Evolutionary conservation across 225 moss, liverwort and hornwort species (phyloP), one percentile per base, ranked within the genome.

Genomic region (Marchantia paleacea): DNA sequence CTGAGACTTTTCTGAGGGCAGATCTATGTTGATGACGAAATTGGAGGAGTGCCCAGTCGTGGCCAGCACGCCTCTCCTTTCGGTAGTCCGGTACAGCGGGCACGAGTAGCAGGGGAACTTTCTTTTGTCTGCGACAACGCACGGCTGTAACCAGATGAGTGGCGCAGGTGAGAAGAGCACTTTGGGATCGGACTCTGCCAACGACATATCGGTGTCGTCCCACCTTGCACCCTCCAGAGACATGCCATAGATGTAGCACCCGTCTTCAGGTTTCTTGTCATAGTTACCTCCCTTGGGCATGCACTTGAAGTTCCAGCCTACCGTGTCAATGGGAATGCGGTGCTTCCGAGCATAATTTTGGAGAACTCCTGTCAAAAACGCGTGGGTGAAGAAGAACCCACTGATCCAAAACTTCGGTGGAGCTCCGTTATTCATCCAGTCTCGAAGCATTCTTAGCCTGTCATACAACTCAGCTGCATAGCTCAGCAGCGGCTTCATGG

Each of bases 1-100:
- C 55, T 82, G 76, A 2, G 86, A 81, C 72, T 86, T 81, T 64
- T 92, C 82, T 1, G 87, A 86, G 0, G 89, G 90, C 16, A 90
- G 69, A 66, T 90, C 92, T 11, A 92, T 75, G 54, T 90, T 87
- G 84, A 85, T 87, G 57, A 90, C 92, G 50, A 92, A 92, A 63
- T 92, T 92, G 84, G 90, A 92, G 20, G 90, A 92, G 72, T 92
- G 92, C 9, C 90, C 92, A 1, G 90, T 92, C 14, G 92, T 92
- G 29, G 92, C 92, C n/a, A 92, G 85, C 83, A 90, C 92, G 19
- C 90, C 90, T 55, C 89, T 73, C 52, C 92, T 80, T 81, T 89
- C 89, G 3, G 80, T 79, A 12, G 92, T 92, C 0, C 90, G 86
- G 82, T 92, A 90, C 3, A 92, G 73, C 0, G 92, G 92, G 74